Evolutionary conservation across 192 early-diverging fungal genomes (phyloP).

Genomic region (Linnemannia exigua): DNA sequence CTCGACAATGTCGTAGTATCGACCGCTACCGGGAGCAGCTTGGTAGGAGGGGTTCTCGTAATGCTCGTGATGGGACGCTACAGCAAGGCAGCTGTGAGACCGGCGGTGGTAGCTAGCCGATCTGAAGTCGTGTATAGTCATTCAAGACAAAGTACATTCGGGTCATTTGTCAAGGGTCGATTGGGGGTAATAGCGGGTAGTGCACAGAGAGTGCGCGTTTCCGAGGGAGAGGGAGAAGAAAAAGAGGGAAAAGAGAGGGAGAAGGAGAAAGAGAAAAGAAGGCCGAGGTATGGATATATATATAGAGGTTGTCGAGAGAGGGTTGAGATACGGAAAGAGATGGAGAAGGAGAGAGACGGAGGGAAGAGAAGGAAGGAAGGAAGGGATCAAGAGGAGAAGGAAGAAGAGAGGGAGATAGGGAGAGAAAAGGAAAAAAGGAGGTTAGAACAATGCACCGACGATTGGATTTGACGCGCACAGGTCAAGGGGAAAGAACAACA

Average conservation of each 20-base stretch:
- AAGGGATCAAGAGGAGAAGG: not conserved
- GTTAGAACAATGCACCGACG: constrained; percentile 12
- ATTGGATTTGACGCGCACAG: not conserved
- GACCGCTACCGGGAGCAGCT: not conserved
- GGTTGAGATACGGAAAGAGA: not conserved
- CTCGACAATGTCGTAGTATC: constrained; percentile 32
- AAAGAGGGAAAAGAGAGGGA: not conserved
- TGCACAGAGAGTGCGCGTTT: not conserved
- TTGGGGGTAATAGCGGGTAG: not conserved
- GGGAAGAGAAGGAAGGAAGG: not conserved
- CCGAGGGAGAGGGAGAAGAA: not conserved
- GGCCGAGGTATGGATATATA: not conserved
- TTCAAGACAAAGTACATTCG: not conserved
- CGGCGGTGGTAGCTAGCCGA: constrained; percentile 47
- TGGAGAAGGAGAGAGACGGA: not conserved
- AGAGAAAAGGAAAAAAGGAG: constrained; percentile 1
- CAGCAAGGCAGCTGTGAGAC: constrained; percentile 46
- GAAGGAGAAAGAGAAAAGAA: not conserved
- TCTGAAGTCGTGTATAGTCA: constrained; percentile 38
- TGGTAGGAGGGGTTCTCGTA: constrained; percentile 26
- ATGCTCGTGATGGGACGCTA: constrained; percentile 43
- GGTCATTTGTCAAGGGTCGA: not conserved
- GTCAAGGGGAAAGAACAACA: no score
- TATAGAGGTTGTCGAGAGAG: not conserved
- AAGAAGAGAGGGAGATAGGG: not conserved